A percentile compares a stretch with the other conserved stretches of the same genome.
These are phyloP conservation scores for Lagenidium sp. DNA, from an alignment of 352 stramenopile genomes.

Conservation along the genomic window DNA sequence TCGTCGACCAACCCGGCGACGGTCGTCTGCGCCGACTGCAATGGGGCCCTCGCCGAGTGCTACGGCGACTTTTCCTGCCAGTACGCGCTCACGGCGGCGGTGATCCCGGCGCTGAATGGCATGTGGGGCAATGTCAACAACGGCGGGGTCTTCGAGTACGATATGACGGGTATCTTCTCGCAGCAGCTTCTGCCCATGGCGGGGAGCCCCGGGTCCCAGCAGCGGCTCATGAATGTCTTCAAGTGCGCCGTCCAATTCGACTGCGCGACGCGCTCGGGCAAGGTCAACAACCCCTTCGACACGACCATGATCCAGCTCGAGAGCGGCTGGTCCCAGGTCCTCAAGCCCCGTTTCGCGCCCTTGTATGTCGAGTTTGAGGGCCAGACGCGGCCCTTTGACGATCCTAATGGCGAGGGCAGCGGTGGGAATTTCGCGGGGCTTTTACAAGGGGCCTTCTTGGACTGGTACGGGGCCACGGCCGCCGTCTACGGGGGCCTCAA, in stretches of 20 bases:
- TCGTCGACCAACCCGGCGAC: not conserved
- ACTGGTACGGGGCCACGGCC: not conserved
- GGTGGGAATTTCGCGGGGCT: too few relatives aligned
- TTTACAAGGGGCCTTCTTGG: not conserved
- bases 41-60: not conserved
- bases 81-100: not conserved
- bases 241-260: not conserved
- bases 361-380: too few relatives aligned
- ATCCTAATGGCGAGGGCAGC: too few relatives aligned
- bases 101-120: not conserved
- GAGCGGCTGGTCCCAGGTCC: too few relatives aligned
- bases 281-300: not conserved
- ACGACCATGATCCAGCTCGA: too few relatives aligned
- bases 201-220: too few relatives aligned
- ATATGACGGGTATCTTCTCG: not conserved
- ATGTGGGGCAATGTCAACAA: not conserved
- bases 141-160: not conserved
- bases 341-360: too few relatives aligned
- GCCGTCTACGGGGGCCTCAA: not conserved
- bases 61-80: constrained; percentile 2
- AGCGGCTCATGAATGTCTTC: not conserved
- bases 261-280: not conserved
- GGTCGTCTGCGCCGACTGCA: not conserved
- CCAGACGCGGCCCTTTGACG: too few relatives aligned
- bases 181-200: not conserved